Base-by-base conservation (phyloP, 805 yeast species). In the Pichia thaimueangensis region DNA sequence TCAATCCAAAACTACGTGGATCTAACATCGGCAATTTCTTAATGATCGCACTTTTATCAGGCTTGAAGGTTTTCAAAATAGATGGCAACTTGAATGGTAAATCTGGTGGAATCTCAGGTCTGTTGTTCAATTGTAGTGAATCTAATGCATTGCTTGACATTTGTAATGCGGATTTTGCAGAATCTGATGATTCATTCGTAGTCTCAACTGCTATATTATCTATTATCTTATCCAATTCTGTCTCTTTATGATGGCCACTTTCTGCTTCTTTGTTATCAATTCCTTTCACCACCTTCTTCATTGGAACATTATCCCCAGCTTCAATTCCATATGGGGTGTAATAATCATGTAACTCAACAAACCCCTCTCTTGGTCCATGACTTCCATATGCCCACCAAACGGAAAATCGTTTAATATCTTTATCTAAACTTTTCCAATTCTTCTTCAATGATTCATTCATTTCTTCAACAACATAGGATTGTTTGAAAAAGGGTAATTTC, bases 311-410 rank as follows among this genome's bases (percentile, higher is more conserved):
- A 13, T 17, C 36, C 8, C 23, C 21, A 7, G 21, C 24, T 24
- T 44, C 41, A 39, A 35, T 24, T 17, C 42, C 38, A 20, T 35
- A 27, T 17, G 48, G 45, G 7, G 42, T 47, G 34, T 46, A 48
- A n/a, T 67, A 58, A 43, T 64, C 67, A 65, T 76, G 68, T 48
- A 67, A 68, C 38, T 63, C 60, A 15, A 61, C 60, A 42, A 81
- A 71, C 17, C 74, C 73, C 37, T 74, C 78, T 47, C 94, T 68
- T 1, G 78, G 80, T 0, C 88, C 93, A 71, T 83, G 76, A 37
- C 80, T 68, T 2, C 89, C 89, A 59, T 78, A 84, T 0, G 80
- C 70, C 24, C 80, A 69, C 62, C 71, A 80, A 57, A 77, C 81
- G 9, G 76, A 70, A 48, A 81, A 64, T 47, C 72, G 65, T 54